phyloP scores from a whole-genome alignment of 768 basidiomycete species.

The Boletus vinaceobasis region DNA sequence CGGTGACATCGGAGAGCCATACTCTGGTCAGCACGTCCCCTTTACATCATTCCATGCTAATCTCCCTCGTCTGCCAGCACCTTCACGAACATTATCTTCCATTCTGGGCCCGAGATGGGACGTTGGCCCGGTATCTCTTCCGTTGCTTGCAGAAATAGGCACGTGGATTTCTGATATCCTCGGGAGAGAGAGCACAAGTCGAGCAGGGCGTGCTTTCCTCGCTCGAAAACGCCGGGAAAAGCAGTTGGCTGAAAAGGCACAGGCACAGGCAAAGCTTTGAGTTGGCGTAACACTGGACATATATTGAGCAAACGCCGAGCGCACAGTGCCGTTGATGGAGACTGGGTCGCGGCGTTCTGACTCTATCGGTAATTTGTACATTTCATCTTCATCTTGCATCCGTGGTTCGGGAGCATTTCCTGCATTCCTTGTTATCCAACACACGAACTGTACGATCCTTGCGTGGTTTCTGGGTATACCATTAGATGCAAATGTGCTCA shows the following conservation, averaged over 20 bases:
- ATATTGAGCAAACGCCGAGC: not conserved
- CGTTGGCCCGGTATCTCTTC: conserved; percentile 51
- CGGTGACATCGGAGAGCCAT: conserved; percentile 41
- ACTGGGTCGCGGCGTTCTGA: too few species aligned
- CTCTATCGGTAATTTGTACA: not conserved
- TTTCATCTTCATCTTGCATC: not conserved
- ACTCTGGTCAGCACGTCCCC: conserved; percentile 13
- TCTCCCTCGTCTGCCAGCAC: not conserved
- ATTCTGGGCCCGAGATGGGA: conserved; percentile 22
- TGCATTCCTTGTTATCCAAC: not conserved
- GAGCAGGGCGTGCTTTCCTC: conserved; percentile 70
- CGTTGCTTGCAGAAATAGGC: conserved; percentile 70
- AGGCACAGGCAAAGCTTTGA: conserved; percentile 8
- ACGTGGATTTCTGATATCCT: conserved; percentile 77
- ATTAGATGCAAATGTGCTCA: too few species aligned
- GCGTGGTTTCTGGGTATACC: not conserved
- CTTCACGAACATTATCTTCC: not conserved
- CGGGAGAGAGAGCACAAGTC: conserved; percentile 65
- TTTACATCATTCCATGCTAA: not conserved
- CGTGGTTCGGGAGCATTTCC: not conserved
- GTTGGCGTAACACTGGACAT: not conserved
- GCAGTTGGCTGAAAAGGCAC: conserved; percentile 15
- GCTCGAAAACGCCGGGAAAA: conserved; percentile 45
- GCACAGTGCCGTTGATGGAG: not conserved
- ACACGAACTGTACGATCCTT: not conserved